phyloP scores from a whole-genome alignment of 1,284 basidiomycete species.

The Cutaneotrichosporon sp. region DNA sequence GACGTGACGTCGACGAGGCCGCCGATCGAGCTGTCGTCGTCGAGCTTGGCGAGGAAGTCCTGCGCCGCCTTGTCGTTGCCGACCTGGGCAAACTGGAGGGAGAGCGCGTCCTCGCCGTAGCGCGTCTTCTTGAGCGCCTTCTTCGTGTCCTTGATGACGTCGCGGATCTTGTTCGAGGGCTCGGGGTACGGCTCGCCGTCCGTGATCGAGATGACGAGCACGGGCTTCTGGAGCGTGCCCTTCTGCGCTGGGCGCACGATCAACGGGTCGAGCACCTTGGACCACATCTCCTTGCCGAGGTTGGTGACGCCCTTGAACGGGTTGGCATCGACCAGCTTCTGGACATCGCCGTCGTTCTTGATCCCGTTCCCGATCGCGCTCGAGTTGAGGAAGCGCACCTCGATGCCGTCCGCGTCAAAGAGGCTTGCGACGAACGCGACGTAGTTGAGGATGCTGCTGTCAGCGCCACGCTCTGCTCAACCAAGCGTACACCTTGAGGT shows the following conservation, averaged over 20 bases:
- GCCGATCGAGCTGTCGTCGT: conserved; percentile 19
- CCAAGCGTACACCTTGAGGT: conserved; percentile 48
- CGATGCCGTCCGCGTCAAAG: conserved; percentile 55
- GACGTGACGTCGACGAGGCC: conserved; percentile 17
- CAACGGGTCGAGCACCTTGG: conserved; percentile 55
- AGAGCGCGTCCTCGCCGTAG: conserved; percentile 19
- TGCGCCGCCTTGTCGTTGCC: conserved; percentile 21
- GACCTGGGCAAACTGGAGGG: conserved; percentile 20
- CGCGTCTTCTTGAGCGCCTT: conserved; percentile 13
- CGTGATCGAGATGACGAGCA: conserved; percentile 54
- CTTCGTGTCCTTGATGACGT: conserved; percentile 17
- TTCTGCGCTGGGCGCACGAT: conserved; percentile 51
- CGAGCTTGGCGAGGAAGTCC: conserved; percentile 19
- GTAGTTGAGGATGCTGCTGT: conserved; percentile 36
- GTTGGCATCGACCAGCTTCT: conserved; percentile 12
- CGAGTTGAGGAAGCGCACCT: conserved; percentile 56
- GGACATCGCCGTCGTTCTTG: conserved; percentile 39
- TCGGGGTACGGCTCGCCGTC: conserved; percentile 32
- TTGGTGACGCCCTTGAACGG: conserved; percentile 33
- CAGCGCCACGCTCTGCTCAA: not conserved
- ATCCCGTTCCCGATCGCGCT: conserved; percentile 53
- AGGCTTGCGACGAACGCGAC: conserved; percentile 28
- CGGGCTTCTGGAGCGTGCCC: conserved; percentile 53
- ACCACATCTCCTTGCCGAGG: conserved; percentile 35
- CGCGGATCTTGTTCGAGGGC: conserved; percentile 10